Conservation (phyloP, 2,329 filamentous ascomycete species). For the Diaporthe ampelina region DNA sequence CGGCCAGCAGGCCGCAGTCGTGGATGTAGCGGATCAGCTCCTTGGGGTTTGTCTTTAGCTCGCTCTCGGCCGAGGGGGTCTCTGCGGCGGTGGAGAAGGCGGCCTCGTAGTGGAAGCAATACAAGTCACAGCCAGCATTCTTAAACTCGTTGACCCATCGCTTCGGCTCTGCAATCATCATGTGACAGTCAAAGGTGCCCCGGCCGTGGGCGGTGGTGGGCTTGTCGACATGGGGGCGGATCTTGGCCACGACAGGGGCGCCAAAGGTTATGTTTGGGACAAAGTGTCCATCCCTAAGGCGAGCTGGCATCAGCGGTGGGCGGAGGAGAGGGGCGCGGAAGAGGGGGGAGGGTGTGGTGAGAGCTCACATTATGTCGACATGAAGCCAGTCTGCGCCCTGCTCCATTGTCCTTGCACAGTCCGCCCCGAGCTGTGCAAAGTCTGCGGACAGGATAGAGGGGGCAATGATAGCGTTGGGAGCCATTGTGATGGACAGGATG, state of each 20-base stretch:
- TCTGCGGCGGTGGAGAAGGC: slow-evolving; percentile 90
- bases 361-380: slow-evolving; percentile 85
- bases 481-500: slow-evolving; percentile 68
- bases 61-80: slow-evolving; percentile 77
- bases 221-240: slow-evolving; percentile 85
- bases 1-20: slow-evolving; percentile 86
- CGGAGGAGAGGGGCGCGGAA: not conserved
- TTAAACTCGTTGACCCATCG: slow-evolving; percentile 98
- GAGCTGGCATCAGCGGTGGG: not conserved
- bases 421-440: slow-evolving; percentile 89
- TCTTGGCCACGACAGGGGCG: slow-evolving; percentile 93
- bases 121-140: slow-evolving; percentile 95
- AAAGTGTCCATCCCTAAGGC: slow-evolving; percentile 92
- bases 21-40: slow-evolving; percentile 94
- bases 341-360: not conserved
- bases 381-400: slow-evolving; percentile 94
- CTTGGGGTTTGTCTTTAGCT: slow-evolving; percentile 82
- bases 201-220: slow-evolving; percentile 79
- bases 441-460: slow-evolving; percentile 98
- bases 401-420: slow-evolving; percentile 87
- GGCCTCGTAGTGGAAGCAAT: slow-evolving; percentile 99
- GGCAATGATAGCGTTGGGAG: slow-evolving; percentile 90
- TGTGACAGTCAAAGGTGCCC: slow-evolving; percentile 99
- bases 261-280: slow-evolving; percentile 99
- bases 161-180: slow-evolving; percentile 99